Evolutionary conservation across 371 early-diverging fungal species (phyloP).

Genomic region (Batkoa obscura): DNA sequence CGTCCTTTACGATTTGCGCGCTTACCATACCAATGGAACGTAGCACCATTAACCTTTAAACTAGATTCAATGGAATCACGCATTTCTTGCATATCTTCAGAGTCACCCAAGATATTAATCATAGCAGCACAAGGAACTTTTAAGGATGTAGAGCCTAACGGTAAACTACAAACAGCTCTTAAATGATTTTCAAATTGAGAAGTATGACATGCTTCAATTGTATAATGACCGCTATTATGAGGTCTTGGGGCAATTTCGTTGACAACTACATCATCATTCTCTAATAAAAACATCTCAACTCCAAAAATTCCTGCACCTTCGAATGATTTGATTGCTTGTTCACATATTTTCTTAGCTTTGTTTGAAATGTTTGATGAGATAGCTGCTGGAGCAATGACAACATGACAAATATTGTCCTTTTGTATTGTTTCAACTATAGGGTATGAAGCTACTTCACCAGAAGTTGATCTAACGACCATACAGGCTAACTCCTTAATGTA

Average conservation of each 20-base stretch:
- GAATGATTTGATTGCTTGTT: constrained; percentile 51
- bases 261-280: constrained; percentile 58
- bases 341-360: constrained; percentile 58
- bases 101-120: constrained; percentile 81
- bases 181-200: constrained; percentile 94
- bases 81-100: constrained; percentile 15
- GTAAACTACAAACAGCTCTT: constrained; percentile 75
- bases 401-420: constrained; percentile 81
- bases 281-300: constrained; percentile 86
- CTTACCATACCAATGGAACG: constrained; percentile 89
- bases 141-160: constrained; percentile 73
- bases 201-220: constrained; percentile 90
- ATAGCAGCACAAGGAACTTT: constrained; percentile 82
- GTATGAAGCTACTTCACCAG: constrained; percentile 62
- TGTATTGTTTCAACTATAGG: constrained; percentile 92
- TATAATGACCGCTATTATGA: constrained; percentile 96
- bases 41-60: constrained; percentile 56
- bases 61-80: constrained; percentile 22
- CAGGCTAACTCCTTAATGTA: constrained; percentile 86
- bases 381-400: constrained; percentile 90
- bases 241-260: constrained; percentile 97
- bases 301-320: constrained; percentile 87
- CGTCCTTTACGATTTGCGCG: constrained; percentile 63
- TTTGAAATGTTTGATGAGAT: constrained; percentile 29
- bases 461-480: constrained; percentile 76